Percentiles rank a stretch among this genome's conserved stretches.
Evolutionary conservation across 768 basidiomycete genomes (phyloP).

Genomic region (Mycena floridula): DNA sequence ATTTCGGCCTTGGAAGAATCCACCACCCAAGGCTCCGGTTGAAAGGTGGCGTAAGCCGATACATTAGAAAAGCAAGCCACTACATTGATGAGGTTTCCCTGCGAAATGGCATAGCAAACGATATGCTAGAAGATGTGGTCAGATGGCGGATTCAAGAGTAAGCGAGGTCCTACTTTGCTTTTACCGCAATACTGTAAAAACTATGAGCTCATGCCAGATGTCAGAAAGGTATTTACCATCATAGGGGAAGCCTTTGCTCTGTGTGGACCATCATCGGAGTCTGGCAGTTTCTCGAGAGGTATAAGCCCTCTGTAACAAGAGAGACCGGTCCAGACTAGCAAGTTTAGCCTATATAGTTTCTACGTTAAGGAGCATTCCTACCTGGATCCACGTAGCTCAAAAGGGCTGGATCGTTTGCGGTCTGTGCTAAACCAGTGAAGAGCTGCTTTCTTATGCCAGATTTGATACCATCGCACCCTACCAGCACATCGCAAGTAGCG

Average conservation of each 20-base stretch:
- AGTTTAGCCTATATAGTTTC: conserved; percentile 23
- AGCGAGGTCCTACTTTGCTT: conserved; percentile 27
- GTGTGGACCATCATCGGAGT: conserved; percentile 20
- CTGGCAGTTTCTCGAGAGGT: conserved; percentile 27
- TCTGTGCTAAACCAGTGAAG: conserved; percentile 18
- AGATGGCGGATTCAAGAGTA: neutral
- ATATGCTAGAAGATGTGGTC: conserved; percentile 30
- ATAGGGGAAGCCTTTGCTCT: conserved; percentile 29
- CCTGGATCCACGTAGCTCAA: conserved; percentile 32
- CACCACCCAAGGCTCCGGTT: conserved; percentile 24
- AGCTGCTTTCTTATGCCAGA: conserved; percentile 26
- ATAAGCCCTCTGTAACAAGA: conserved; percentile 42
- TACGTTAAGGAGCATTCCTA: no score
- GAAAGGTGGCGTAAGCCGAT: conserved; percentile 21
- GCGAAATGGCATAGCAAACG: conserved; percentile 41
- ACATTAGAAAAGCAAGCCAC: conserved; percentile 35
- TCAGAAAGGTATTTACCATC: conserved; percentile 29
- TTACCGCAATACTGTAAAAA: conserved; percentile 38
- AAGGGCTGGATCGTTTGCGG: conserved; percentile 18
- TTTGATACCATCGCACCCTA: conserved; percentile 43
- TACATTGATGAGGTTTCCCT: conserved; percentile 37
- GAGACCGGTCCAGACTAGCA: conserved; percentile 33
- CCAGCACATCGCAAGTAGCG: conserved; percentile 31
- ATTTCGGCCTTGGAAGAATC: conserved; percentile 25
- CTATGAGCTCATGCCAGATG: neutral